These are phyloP conservation scores for Ceratobasidium sp. DNA, from an alignment of 1,284 basidiomycete genomes.

Conservation along the genomic window DNA sequence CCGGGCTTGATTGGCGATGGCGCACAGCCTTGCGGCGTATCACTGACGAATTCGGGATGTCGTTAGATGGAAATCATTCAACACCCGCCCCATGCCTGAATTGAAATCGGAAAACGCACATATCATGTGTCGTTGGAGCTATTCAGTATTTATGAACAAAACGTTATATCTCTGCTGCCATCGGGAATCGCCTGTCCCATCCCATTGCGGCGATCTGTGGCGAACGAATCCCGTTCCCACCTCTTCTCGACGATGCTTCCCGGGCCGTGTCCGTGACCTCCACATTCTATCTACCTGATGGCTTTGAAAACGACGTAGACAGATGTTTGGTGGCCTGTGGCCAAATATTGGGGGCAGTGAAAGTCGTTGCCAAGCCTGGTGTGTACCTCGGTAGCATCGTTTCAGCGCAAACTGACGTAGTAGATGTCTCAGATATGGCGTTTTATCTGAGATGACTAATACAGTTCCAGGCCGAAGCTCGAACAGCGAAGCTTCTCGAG, in stretches of 20 bases:
- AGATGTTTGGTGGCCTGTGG: not conserved
- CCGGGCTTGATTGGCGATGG: not conserved
- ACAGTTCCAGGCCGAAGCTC: not conserved
- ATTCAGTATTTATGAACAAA: not conserved
- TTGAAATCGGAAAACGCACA: too few relatives aligned
- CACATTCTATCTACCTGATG: not conserved
- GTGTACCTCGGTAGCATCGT: not conserved
- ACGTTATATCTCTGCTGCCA: not conserved
- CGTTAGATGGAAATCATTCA: too few relatives aligned
- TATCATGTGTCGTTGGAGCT: not conserved
- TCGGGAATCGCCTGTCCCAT: not conserved
- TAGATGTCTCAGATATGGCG: not conserved
- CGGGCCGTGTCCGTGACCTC: not conserved
- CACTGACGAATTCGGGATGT: too few relatives aligned
- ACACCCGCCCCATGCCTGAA: too few relatives aligned
- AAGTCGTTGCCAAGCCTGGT: not conserved
- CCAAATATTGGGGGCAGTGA: too few relatives aligned
- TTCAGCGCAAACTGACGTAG: not conserved
- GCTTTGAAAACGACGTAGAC: not conserved
- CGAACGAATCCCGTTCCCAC: not conserved
- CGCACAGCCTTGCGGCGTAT: not conserved
- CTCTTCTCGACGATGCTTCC: not conserved
- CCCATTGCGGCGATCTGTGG: not conserved
- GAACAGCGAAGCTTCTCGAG: not conserved
- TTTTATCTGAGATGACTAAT: conserved; percentile 3